phyloP scores from a whole-genome alignment of 1,284 basidiomycete genomes.

The Athelia psychrophila region DNA sequence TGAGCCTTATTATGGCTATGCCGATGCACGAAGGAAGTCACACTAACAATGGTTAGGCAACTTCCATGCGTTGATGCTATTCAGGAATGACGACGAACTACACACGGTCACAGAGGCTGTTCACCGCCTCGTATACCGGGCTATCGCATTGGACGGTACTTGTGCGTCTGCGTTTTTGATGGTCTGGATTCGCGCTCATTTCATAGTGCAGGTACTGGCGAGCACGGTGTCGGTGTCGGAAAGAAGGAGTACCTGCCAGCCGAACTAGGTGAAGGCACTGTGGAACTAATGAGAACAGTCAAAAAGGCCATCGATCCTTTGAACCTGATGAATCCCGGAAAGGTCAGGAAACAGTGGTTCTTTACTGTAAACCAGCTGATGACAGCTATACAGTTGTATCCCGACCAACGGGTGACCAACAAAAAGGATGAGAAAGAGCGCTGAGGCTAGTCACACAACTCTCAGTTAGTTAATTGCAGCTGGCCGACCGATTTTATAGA shows the following conservation, averaged over 20 bases:
- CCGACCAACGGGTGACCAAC: too few relatives aligned
- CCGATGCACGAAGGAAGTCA: slow-evolving; percentile 42
- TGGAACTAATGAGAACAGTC: slow-evolving; percentile 77
- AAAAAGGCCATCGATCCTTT: slow-evolving; percentile 76
- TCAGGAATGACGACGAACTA: slow-evolving; percentile 60
- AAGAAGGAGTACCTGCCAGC: slow-evolving; percentile 71
- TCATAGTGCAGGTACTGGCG: slow-evolving; percentile 46
- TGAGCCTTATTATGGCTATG: slow-evolving; percentile 28
- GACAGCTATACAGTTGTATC: too few relatives aligned
- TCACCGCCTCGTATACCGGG: slow-evolving; percentile 65
- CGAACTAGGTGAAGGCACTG: slow-evolving; percentile 77
- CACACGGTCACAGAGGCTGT: slow-evolving; percentile 54
- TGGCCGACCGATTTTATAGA: too few relatives aligned
- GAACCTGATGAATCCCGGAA: slow-evolving; percentile 81
- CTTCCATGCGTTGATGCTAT: slow-evolving; percentile 72
- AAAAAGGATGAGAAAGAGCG: too few relatives aligned
- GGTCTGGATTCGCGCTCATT: neutral
- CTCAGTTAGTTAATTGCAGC: too few relatives aligned
- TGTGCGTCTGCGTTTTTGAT: slow-evolving; percentile 42
- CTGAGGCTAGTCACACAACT: too few relatives aligned
- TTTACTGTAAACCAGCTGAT: slow-evolving; percentile 4
- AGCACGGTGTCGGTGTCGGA: slow-evolving; percentile 76
- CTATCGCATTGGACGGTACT: slow-evolving; percentile 69
- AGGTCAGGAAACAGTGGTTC: slow-evolving; percentile 37
- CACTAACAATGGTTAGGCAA: slow-evolving; percentile 20